Evolutionary conservation across 441 rosid genomes (phyloP).

Genomic region (Omphalea diandra): DNA sequence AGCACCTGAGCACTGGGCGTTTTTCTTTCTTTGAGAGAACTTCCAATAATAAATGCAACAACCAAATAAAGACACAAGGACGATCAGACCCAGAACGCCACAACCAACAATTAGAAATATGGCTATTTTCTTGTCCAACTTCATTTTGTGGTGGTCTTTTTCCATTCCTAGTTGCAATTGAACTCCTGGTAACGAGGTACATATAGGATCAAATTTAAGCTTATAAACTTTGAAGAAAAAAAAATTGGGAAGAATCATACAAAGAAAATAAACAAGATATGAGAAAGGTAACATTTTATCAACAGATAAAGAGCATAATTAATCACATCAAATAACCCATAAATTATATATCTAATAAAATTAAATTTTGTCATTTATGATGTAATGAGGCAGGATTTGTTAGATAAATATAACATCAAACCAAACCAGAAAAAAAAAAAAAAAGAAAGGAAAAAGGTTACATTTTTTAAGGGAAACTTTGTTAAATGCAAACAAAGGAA

Average conservation of each 20-base stretch:
- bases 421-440: conserved; percentile 17
- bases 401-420: background rate
- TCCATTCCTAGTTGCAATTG: conserved; percentile 34
- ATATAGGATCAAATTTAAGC: conserved; percentile 4
- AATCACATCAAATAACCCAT: background rate
- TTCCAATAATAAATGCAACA: conserved; percentile 51
- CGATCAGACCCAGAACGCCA: conserved; percentile 44
- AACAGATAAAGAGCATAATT: too few species aligned
- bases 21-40: conserved; percentile 39
- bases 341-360: background rate
- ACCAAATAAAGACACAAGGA: conserved; percentile 41
- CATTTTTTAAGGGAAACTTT: background rate
- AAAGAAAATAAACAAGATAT: background rate
- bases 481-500: too few species aligned
- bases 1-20: conserved; percentile 52
- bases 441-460: background rate
- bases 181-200: conserved; percentile 38
- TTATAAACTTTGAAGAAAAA: conserved; percentile 8
- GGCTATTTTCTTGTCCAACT: conserved; percentile 47
- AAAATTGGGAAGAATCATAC: conserved; percentile 15
- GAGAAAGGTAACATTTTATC: conserved; percentile 14
- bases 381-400: too few species aligned
- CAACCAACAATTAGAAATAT: conserved; percentile 52
- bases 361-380: background rate
- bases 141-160: conserved; percentile 43